phyloP scores from a whole-genome alignment of 768 basidiomycete genomes.

The Russula griseocarnosa region DNA sequence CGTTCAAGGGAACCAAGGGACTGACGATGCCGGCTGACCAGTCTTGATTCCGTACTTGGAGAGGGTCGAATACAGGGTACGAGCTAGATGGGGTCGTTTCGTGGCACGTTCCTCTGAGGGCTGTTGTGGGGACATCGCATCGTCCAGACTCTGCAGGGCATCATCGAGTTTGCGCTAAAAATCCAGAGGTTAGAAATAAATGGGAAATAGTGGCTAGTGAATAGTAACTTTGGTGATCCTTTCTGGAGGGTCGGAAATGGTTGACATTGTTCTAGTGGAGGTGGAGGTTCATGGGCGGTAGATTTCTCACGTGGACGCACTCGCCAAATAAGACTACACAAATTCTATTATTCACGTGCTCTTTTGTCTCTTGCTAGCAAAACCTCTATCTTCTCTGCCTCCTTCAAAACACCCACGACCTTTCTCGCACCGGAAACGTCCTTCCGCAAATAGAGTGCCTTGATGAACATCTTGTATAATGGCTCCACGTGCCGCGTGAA shows the following conservation, averaged over 20 bases:
- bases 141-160: conserved; percentile 68
- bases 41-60: conserved; percentile 70
- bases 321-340: neutral
- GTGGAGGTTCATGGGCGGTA: neutral
- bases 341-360: neutral
- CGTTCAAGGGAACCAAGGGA: conserved; percentile 9
- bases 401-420: conserved; percentile 26
- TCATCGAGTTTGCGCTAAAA: conserved; percentile 75
- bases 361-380: conserved; percentile 1
- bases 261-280: conserved; percentile 7
- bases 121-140: conserved; percentile 45
- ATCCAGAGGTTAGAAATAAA: neutral
- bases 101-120: conserved; percentile 38
- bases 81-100: conserved; percentile 51
- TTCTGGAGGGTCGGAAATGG: neutral
- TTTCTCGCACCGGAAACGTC: conserved; percentile 24
- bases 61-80: conserved; percentile 71
- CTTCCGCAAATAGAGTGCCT: conserved; percentile 23
- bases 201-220: too few relatives aligned
- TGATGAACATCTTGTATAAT: conserved; percentile 28
- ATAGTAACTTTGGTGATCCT: conserved; percentile 12
- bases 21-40: conserved; percentile 43
- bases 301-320: neutral
- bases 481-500: conserved; percentile 26
- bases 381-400: conserved; percentile 16